A percentile compares a stretch with the other conserved stretches of the same genome.
These are phyloP conservation scores for Phytophthora megakarya DNA, from an alignment of 352 stramenopile species.

Conservation along the genomic window DNA sequence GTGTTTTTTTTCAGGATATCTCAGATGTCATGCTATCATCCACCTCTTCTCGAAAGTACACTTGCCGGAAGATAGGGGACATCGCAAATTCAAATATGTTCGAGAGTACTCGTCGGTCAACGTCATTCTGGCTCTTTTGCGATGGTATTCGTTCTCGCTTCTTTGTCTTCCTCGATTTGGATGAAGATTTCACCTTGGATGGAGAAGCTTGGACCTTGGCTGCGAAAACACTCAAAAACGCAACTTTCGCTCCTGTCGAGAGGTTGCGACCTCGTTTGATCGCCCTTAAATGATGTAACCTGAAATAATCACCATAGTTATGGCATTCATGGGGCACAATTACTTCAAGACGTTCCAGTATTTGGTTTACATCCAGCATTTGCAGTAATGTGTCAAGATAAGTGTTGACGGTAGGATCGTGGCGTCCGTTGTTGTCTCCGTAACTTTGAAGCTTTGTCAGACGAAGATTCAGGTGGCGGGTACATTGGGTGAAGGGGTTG, in stretches of 20 bases:
- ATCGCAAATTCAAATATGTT: constrained; percentile 10
- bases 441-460: constrained; percentile 5
- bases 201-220: neutral
- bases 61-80: constrained; percentile 10
- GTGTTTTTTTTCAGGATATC: too few species aligned
- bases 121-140: neutral
- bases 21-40: neutral
- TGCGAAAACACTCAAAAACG: constrained; percentile 13
- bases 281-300: constrained; percentile 4
- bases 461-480: constrained; percentile 5
- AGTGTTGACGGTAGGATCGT: neutral
- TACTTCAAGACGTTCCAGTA: constrained; percentile 17
- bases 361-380: constrained; percentile 17
- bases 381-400: constrained; percentile 10
- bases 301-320: constrained; percentile 14
- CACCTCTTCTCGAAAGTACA: constrained; percentile 13
- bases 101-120: constrained; percentile 1
- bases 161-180: neutral
- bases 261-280: constrained; percentile 8
- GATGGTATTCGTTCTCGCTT: neutral
- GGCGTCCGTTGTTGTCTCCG: constrained; percentile 1
- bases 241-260: neutral
- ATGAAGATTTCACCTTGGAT: neutral
- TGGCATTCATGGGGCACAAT: constrained; percentile 3
- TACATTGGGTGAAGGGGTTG: constrained; percentile 8